Conservation (phyloP, 2,329 filamentous ascomycete species). For the Aspergillus fischeri region DNA sequence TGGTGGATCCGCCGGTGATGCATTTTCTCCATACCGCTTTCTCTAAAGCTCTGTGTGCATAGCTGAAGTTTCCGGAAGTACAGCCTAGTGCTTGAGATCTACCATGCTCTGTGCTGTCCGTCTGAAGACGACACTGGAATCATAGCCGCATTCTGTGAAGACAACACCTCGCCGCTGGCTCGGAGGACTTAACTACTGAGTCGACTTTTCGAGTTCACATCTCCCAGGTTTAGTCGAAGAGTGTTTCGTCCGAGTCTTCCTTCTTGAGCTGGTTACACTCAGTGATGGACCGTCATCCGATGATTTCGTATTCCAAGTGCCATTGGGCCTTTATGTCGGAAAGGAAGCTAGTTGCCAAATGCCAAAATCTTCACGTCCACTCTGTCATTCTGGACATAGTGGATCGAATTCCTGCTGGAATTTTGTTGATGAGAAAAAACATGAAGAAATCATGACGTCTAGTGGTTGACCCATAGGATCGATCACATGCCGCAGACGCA, state of each 20-base stretch:
- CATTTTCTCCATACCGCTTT: constrained; percentile 21
- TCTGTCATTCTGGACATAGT: constrained; percentile 71
- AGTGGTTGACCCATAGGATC: constrained; percentile 77
- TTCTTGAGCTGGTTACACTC: constrained; percentile 14
- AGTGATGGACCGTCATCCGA: not conserved
- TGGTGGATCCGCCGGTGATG: constrained; percentile 8
- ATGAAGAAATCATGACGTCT: constrained; percentile 35
- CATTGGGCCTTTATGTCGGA: constrained; percentile 21
- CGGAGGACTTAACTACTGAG: constrained; percentile 33
- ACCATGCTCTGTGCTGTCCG: constrained; percentile 84
- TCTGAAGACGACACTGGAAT: constrained; percentile 62
- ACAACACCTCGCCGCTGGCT: constrained; percentile 10
- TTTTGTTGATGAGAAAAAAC: constrained; percentile 6
- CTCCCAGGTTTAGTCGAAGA: constrained; percentile 27
- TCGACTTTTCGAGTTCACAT: constrained; percentile 31
- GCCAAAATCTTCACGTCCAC: constrained; percentile 63
- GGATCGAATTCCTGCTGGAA: constrained; percentile 48
- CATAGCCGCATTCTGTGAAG: constrained; percentile 44
- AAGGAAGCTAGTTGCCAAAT: constrained; percentile 33
- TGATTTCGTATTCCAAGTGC: constrained; percentile 1
- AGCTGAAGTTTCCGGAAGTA: constrained; percentile 24
- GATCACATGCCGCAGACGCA: constrained; percentile 51
- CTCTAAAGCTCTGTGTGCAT: constrained; percentile 29
- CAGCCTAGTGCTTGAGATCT: constrained; percentile 57
- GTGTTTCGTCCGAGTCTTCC: constrained; percentile 44